Conservation (phyloP, 78 protist species). For the Dictyostelium brefeldianum region DNA sequence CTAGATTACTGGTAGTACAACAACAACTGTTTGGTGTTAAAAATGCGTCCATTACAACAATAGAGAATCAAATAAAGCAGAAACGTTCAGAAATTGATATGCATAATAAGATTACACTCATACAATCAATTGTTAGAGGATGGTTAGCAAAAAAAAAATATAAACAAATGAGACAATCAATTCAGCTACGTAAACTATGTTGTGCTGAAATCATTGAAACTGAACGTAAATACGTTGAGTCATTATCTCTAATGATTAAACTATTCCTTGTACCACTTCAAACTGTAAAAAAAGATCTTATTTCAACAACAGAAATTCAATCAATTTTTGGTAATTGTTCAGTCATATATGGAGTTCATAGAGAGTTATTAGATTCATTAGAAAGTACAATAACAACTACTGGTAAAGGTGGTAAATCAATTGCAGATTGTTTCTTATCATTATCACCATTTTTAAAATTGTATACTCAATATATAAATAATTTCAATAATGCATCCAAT, state of each 20-base stretch:
- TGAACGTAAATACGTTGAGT: slow-evolving; percentile 43
- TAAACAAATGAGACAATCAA: background rate
- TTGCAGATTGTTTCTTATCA: slow-evolving; percentile 47
- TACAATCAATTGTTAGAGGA: slow-evolving; percentile 55
- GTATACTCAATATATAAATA: slow-evolving; percentile 65
- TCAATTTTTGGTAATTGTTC: slow-evolving; percentile 54
- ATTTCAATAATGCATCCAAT: slow-evolving; percentile 36
- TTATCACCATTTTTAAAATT: slow-evolving; percentile 57
- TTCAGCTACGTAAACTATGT: slow-evolving; percentile 23
- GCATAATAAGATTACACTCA: slow-evolving; percentile 61
- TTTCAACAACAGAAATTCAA: slow-evolving; percentile 14
- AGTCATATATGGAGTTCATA: slow-evolving; percentile 45
- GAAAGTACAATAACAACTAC: background rate
- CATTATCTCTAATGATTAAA: slow-evolving; percentile 17
- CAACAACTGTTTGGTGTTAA: slow-evolving; percentile 46
- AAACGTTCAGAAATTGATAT: slow-evolving; percentile 40
- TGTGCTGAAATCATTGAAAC: slow-evolving; percentile 45
- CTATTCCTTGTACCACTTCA: slow-evolving; percentile 55
- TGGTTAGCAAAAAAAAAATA: slow-evolving; percentile 52
- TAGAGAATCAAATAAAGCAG: slow-evolving; percentile 16
- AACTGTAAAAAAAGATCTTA: slow-evolving; percentile 35
- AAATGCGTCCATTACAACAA: slow-evolving; percentile 46
- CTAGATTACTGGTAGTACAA: slow-evolving; percentile 14
- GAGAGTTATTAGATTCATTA: slow-evolving; percentile 36
- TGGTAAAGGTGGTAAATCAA: background rate